A percentile compares a stretch with the other conserved stretches of the same genome.
phyloP scores from a whole-genome alignment of 2,329 filamentous ascomycete species.

The Colletotrichum siamense region DNA sequence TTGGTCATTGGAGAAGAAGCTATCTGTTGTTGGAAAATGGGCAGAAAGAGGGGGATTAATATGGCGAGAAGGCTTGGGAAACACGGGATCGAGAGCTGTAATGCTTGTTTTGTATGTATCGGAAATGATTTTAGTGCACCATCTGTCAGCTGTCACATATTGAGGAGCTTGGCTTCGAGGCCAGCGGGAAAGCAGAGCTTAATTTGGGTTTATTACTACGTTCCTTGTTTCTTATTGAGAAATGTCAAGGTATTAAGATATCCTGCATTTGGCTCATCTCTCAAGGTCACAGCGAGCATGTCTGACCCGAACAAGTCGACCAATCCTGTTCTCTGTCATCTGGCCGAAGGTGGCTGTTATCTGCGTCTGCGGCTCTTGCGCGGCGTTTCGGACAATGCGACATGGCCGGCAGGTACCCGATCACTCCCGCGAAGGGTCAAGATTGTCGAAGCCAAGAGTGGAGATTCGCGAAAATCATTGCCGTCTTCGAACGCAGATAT shows the following conservation, averaged over 20 bases:
- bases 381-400: background rate
- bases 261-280: no score
- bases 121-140: background rate
- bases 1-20: background rate
- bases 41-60: background rate
- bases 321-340: background rate
- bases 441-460: background rate
- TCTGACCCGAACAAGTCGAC: background rate
- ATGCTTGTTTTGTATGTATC: background rate
- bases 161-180: background rate
- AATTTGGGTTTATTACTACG: no score
- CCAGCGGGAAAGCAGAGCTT: fast-evolving
- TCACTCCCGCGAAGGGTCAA: background rate
- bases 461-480: background rate
- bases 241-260: fast-evolving
- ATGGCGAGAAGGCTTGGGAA: background rate
- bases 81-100: background rate
- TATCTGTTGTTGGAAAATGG: background rate
- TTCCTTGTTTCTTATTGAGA: no score
- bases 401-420: background rate
- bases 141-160: background rate
- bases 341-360: background rate
- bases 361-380: background rate
- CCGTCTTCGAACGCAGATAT: background rate
- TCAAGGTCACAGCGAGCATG: fast-evolving